A percentile compares a stretch with the other conserved stretches of the same genome.
These are phyloP conservation scores for Leishmania gerbilli DNA, from an alignment of 208 protist genomes.

Conservation along the genomic window DNA sequence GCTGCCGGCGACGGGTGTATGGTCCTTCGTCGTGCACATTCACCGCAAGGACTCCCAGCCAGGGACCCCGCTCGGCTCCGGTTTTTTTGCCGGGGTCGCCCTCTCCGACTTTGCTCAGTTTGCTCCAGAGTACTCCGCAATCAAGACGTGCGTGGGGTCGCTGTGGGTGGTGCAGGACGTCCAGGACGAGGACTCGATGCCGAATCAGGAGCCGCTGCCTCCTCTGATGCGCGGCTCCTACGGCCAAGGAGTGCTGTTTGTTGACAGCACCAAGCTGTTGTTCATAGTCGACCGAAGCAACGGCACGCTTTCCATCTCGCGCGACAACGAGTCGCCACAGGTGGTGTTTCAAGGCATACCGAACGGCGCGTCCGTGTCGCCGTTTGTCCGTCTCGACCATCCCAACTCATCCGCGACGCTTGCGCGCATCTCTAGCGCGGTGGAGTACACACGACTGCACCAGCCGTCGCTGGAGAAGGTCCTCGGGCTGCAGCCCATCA, in stretches of 20 bases:
- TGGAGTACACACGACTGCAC: constrained; percentile 34
- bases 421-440: constrained; percentile 49
- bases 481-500: constrained; percentile 61
- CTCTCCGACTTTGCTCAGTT: constrained; percentile 51
- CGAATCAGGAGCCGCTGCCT: constrained; percentile 66
- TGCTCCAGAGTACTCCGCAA: constrained; percentile 54
- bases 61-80: constrained; percentile 75
- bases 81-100: constrained; percentile 88
- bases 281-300: constrained; percentile 81
- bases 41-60: constrained; percentile 53
- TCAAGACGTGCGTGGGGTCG: constrained; percentile 43
- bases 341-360: constrained; percentile 84
- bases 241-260: constrained; percentile 55
- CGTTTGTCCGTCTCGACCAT: constrained; percentile 91
- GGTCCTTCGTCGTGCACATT: constrained; percentile 78
- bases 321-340: constrained; percentile 73
- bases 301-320: constrained; percentile 74
- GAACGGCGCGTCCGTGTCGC: constrained; percentile 47
- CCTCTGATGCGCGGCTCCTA: constrained; percentile 35
- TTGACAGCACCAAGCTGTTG: constrained; percentile 71
- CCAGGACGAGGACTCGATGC: constrained; percentile 83
- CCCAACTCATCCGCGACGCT: constrained; percentile 74
- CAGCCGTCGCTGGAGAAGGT: constrained; percentile 47
- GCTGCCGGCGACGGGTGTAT: constrained; percentile 63
- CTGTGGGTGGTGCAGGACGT: constrained; percentile 92